phyloP scores from a whole-genome alignment of 2,329 filamentous ascomycete species.

The Paecilomyces sp. region DNA sequence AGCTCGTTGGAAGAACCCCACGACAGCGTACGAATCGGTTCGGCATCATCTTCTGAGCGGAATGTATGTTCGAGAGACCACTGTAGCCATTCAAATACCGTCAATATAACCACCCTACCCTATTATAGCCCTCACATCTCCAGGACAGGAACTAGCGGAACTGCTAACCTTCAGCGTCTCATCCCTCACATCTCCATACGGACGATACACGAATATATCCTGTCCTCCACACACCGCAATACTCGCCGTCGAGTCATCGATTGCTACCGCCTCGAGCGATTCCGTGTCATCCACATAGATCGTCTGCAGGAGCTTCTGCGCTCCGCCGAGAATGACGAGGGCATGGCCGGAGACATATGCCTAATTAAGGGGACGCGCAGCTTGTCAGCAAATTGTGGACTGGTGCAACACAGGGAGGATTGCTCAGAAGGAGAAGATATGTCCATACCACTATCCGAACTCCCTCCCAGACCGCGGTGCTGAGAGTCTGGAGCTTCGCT shows the following conservation, averaged over 20 bases:
- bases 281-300: constrained; percentile 73
- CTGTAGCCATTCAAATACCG: constrained; percentile 25
- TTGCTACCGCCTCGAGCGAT: constrained; percentile 66
- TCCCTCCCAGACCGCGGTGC: constrained; percentile 65
- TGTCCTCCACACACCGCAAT: constrained; percentile 67
- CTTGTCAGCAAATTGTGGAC: constrained; percentile 5
- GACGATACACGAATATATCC: constrained; percentile 69
- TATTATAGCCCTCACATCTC: constrained; percentile 39
- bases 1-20: constrained; percentile 87
- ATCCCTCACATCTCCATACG: constrained; percentile 58
- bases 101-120: constrained; percentile 4
- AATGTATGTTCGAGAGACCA: constrained; percentile 53
- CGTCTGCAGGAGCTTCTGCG: constrained; percentile 73
- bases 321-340: constrained; percentile 71
- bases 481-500: constrained; percentile 69
- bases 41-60: constrained; percentile 36
- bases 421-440: not conserved
- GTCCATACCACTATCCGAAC: constrained; percentile 62
- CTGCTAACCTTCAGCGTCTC: constrained; percentile 64
- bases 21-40: constrained; percentile 56
- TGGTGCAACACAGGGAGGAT: not conserved
- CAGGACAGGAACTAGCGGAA: not conserved
- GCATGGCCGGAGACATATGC: constrained; percentile 86
- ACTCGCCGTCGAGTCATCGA: constrained; percentile 78
- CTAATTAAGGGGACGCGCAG: constrained; percentile 36